Evolutionary conservation across 2,329 filamentous ascomycete species (phyloP).

Genomic region (Diaporthe vaccinii): DNA sequence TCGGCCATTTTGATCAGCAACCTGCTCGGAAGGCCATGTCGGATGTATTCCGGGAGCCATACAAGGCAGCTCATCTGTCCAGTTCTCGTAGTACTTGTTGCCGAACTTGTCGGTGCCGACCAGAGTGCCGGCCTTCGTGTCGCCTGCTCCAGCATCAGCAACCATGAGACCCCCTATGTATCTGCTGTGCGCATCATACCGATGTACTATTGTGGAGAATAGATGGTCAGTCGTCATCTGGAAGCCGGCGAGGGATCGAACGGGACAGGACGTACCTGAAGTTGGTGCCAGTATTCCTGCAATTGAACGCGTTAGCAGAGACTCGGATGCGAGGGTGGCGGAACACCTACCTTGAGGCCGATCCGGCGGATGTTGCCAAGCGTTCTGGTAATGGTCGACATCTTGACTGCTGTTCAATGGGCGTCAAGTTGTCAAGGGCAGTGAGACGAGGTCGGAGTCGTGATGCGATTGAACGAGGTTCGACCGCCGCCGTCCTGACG

Average conservation of each 20-base stretch:
- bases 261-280: conserved; percentile 78
- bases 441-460: conserved; percentile 41
- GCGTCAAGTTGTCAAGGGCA: conserved; percentile 44
- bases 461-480: conserved; percentile 41
- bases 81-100: conserved; percentile 98
- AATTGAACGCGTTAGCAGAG: conserved; percentile 53
- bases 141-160: conserved; percentile 69
- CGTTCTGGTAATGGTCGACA: conserved; percentile 93
- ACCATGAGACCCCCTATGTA: neutral
- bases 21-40: neutral
- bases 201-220: conserved; percentile 62
- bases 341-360: conserved; percentile 80
- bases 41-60: conserved; percentile 52
- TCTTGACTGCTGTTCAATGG: conserved; percentile 63
- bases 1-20: neutral
- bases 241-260: conserved; percentile 39
- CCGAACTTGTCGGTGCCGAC: conserved; percentile 90
- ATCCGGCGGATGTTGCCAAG: conserved; percentile 88
- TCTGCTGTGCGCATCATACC: conserved; percentile 54
- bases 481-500: conserved; percentile 38
- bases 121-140: conserved; percentile 93
- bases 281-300: conserved; percentile 91
- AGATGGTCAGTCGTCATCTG: conserved; percentile 43
- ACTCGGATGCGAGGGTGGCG: conserved; percentile 7
- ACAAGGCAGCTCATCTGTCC: conserved; percentile 93